A percentile compares a stretch with the other conserved stretches of the same genome.
phyloP scores from a whole-genome alignment of 2,329 filamentous ascomycete species.

The Myriosclerotinia curreyana region DNA sequence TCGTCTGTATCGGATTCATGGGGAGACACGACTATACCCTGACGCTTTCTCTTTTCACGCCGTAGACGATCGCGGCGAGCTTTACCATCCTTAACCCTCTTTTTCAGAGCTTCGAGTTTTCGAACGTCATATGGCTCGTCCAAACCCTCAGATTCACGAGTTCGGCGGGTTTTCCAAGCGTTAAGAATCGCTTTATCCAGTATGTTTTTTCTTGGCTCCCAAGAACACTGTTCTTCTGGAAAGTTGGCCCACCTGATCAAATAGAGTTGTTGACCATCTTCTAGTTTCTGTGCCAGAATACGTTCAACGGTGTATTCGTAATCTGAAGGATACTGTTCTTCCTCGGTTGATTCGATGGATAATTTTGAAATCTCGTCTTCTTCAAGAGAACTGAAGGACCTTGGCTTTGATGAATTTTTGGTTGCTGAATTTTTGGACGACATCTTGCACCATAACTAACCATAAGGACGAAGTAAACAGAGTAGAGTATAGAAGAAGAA shows the following conservation, averaged over 20 bases:
- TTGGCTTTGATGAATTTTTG: neutral
- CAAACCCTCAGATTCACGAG: conserved; percentile 25
- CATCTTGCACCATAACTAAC: neutral
- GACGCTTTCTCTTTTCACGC: conserved; percentile 29
- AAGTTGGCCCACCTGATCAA: conserved; percentile 66
- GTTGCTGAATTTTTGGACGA: neutral
- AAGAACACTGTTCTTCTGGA: conserved; percentile 52
- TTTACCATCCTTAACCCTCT: conserved; percentile 25
- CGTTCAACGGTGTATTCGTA: conserved; percentile 44
- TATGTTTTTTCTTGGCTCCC: conserved; percentile 49
- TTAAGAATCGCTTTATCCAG: conserved; percentile 41
- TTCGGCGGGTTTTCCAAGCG: conserved; percentile 35
- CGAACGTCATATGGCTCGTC: conserved; percentile 31
- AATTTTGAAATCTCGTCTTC: conserved; percentile 55
- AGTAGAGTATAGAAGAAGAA: neutral
- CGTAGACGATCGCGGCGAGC: conserved; percentile 27
- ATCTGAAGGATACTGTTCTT: conserved; percentile 24
- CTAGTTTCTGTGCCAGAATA: conserved; percentile 48
- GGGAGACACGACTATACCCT: conserved; percentile 18
- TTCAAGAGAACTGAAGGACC: conserved; percentile 34
- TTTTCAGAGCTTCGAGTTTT: conserved; percentile 24
- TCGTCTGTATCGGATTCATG: conserved; percentile 26
- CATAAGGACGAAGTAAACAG: neutral
- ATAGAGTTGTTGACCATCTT: conserved; percentile 45
- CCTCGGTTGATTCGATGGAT: conserved; percentile 53